A percentile compares a stretch with the other conserved stretches of the same genome.
phyloP scores from a whole-genome alignment of 345 rosid genomes.

The thale cress (Arabidopsis thaliana) region TAIR10.1 NC_003074.8:7905001-7905500 shows the following conservation, averaged over 20 bases:
- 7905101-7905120: conserved; percentile 73
- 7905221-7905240: conserved; percentile 86
- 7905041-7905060: conserved; percentile 94
- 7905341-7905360: conserved; percentile 65
- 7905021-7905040: conserved; percentile 76
- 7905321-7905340: conserved; percentile 76
- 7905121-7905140: conserved; percentile 77
- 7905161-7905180: conserved; percentile 70
- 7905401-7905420: background rate
- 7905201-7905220: conserved; percentile 84
- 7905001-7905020: conserved; percentile 72
- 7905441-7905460: conserved; percentile 3
- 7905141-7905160: conserved; percentile 71
- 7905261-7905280: background rate
- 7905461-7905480: background rate
- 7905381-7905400: conserved; percentile 31
- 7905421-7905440: background rate
- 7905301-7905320: background rate
- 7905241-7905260: conserved; percentile 3
- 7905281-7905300: background rate
- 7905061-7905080: conserved; percentile 77
- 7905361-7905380: conserved; percentile 77
- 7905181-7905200: conserved; percentile 75
- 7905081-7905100: conserved; percentile 72
- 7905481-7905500: background rate